Evolutionary conservation across 306 rosid species (phyloP).

Genomic region (Betula pendula): DNA sequence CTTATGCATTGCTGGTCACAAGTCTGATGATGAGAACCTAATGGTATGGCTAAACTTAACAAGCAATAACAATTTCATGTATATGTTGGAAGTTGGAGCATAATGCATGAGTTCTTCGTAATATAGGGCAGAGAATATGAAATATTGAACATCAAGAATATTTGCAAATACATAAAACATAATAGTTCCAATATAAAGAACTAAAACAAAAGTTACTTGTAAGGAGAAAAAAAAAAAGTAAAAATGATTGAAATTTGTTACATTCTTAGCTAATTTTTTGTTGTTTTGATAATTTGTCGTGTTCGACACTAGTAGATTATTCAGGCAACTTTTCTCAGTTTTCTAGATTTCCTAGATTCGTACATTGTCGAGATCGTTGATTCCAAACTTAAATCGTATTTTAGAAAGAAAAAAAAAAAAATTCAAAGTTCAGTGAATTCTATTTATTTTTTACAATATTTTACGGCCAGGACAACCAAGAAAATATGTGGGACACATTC

Average conservation of each 20-base stretch:
- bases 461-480: not conserved
- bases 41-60: not conserved
- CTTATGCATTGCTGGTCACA: not conserved
- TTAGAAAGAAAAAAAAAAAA: too few relatives aligned
- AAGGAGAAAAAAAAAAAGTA: not conserved
- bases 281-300: not conserved
- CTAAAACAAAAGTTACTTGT: not conserved
- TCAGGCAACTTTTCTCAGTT: not conserved
- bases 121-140: not conserved
- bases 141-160: not conserved
- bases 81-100: not conserved
- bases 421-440: not conserved
- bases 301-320: not conserved
- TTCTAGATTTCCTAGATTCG: not conserved
- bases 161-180: not conserved
- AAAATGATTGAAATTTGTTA: not conserved
- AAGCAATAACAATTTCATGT: not conserved
- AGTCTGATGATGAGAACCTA: not conserved
- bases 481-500: not conserved
- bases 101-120: not conserved
- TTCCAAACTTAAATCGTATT: not conserved
- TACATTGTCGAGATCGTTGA: not conserved
- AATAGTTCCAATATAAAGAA: not conserved
- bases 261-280: not conserved
- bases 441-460: not conserved